Conservation (phyloP, 2,329 filamentous ascomycete genomes). For the Colletotrichum sp. region DNA sequence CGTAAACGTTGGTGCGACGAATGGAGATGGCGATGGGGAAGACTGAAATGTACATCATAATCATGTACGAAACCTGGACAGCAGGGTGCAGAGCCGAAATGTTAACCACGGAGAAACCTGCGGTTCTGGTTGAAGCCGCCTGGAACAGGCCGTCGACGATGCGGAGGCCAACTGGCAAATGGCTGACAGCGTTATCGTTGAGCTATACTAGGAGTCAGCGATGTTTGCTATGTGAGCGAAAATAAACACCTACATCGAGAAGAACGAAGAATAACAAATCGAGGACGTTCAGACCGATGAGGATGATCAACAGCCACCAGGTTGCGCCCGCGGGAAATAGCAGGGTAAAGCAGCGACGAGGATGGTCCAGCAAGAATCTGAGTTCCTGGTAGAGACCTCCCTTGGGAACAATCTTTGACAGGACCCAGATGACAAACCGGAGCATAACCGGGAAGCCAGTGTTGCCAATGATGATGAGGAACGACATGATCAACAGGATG, state of each 20-base stretch:
- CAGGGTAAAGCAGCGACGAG: conserved; percentile 93
- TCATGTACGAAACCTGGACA: conserved; percentile 90
- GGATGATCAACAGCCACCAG: conserved; percentile 93
- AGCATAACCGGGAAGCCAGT: conserved; percentile 96
- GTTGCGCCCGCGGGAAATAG: conserved; percentile 89
- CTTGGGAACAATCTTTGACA: conserved; percentile 69
- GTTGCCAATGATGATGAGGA: conserved; percentile 92
- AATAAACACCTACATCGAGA: conserved; percentile 70
- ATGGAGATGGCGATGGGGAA: conserved; percentile 97
- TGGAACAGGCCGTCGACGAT: conserved; percentile 90
- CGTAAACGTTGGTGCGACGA: conserved; percentile 93
- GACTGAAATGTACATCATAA: conserved; percentile 99
- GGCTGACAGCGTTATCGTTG: conserved; percentile 70
- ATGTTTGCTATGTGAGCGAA: not conserved
- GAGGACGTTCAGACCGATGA: conserved; percentile 80
- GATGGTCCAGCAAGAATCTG: conserved; percentile 89
- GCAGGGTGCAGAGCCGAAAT: conserved; percentile 82
- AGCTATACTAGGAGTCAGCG: conserved; percentile 53
- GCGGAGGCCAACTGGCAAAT: conserved; percentile 73
- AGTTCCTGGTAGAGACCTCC: conserved; percentile 88
- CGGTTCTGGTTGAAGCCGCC: conserved; percentile 86
- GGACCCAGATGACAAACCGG: conserved; percentile 87
- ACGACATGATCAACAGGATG: conserved; percentile 77
- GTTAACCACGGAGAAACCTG: conserved; percentile 85
- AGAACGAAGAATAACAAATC: conserved; percentile 93